Conservation (phyloP, 768 basidiomycete species). For the Arthromyces matolae region DNA sequence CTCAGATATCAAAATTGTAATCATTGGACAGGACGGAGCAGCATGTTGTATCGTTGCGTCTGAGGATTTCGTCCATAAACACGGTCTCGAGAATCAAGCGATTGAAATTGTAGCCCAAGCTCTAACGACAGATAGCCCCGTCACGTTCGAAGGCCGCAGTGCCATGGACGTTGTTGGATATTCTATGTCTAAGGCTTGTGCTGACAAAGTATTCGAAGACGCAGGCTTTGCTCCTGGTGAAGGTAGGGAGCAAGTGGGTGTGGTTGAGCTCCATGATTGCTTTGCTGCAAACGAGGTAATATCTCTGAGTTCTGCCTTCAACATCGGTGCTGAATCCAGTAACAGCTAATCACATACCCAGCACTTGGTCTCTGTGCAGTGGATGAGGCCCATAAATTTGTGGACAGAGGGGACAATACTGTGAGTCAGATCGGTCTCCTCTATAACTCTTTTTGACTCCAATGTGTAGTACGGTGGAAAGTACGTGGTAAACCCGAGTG, state of each 20-base stretch:
- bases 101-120: constrained; percentile 74
- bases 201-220: constrained; percentile 65
- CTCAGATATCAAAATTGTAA: not conserved
- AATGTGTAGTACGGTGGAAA: constrained; percentile 69
- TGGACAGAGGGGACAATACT: constrained; percentile 76
- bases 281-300: constrained; percentile 76
- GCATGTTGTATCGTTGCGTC: constrained; percentile 77
- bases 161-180: constrained; percentile 84
- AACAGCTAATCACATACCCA: constrained; percentile 75
- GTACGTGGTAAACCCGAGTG: constrained; percentile 81
- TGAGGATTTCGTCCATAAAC: constrained; percentile 69
- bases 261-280: constrained; percentile 84
- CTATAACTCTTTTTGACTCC: too few species aligned
- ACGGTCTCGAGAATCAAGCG: constrained; percentile 79
- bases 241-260: constrained; percentile 73
- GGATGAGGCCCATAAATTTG: constrained; percentile 69
- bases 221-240: constrained; percentile 65
- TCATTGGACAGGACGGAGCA: constrained; percentile 57
- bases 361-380: constrained; percentile 68
- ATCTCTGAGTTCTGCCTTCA: not conserved
- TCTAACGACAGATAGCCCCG: constrained; percentile 61
- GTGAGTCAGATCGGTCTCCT: constrained; percentile 36
- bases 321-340: too few species aligned
- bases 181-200: constrained; percentile 65
- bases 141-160: constrained; percentile 62